These are phyloP conservation scores for Fusarium acutatum DNA, from an alignment of 2,329 filamentous ascomycete genomes.

Conservation along the genomic window DNA sequence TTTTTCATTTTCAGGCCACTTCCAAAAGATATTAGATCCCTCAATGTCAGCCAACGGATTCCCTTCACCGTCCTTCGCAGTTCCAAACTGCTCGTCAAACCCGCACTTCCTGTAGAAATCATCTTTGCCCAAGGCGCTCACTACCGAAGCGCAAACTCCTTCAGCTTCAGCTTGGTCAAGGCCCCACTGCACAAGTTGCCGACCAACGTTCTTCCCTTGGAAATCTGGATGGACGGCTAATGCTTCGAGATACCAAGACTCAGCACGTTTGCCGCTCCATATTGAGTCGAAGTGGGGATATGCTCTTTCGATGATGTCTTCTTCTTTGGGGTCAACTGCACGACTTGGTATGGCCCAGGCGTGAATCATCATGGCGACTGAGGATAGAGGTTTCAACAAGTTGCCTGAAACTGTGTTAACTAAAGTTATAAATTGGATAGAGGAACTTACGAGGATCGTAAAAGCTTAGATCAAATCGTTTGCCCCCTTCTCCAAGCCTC, in stretches of 20 bases:
- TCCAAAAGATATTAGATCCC: constrained; percentile 29
- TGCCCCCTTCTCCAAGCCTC: constrained; percentile 25
- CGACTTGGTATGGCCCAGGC: constrained; percentile 12
- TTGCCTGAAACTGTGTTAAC: not conserved
- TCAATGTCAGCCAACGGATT: constrained; percentile 23
- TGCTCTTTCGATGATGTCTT: constrained; percentile 25
- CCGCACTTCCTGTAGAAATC: constrained; percentile 46
- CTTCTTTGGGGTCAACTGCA: constrained; percentile 12
- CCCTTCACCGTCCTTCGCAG: constrained; percentile 2
- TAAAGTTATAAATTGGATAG: rapidly evolving
- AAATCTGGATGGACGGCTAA: constrained; percentile 51
- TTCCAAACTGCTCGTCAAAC: constrained; percentile 29
- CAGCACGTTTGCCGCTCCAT: constrained; percentile 32
- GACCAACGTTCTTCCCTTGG: constrained; percentile 49
- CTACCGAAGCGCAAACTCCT: constrained; percentile 50
- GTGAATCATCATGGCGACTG: constrained; percentile 18
- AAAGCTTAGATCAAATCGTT: not conserved
- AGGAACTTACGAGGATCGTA: constrained; percentile 20
- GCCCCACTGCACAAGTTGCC: constrained; percentile 52
- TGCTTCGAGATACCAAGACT: constrained; percentile 49
- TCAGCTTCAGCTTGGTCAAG: constrained; percentile 48
- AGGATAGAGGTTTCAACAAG: constrained; percentile 25
- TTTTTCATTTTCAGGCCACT: constrained; percentile 5
- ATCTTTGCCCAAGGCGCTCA: constrained; percentile 50
- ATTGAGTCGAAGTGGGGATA: constrained; percentile 26